Conservation (phyloP, 495 filamentous ascomycete species). For the Xylaria intraflava region DNA sequence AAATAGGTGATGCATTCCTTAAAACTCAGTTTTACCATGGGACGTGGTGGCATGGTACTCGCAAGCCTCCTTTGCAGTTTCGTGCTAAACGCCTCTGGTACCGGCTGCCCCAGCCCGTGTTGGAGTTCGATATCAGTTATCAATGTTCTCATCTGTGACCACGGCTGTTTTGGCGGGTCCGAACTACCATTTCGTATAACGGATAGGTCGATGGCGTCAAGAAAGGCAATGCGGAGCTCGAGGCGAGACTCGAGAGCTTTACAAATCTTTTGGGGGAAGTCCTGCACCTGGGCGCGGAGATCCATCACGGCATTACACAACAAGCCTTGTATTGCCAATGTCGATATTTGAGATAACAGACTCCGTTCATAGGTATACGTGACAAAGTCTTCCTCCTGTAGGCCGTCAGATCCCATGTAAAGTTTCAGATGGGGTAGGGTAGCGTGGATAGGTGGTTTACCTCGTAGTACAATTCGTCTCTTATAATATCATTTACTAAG, state of each 20-base stretch:
- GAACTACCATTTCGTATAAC: slow-evolving; percentile 34
- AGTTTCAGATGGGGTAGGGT: not conserved
- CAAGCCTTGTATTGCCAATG: slow-evolving; percentile 49
- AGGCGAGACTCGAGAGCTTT: slow-evolving; percentile 58
- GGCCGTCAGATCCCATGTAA: slow-evolving; percentile 20
- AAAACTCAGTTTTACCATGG: slow-evolving; percentile 71
- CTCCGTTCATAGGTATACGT: slow-evolving; percentile 79
- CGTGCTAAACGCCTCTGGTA: slow-evolving; percentile 74
- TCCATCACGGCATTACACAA: slow-evolving; percentile 54
- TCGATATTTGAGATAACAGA: slow-evolving; percentile 59
- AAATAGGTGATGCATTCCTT: slow-evolving; percentile 66
- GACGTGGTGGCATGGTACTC: slow-evolving; percentile 86
- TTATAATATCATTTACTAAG: slow-evolving; percentile 67
- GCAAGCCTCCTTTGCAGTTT: slow-evolving; percentile 86
- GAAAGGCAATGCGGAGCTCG: slow-evolving; percentile 56
- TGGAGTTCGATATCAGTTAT: slow-evolving; percentile 50
- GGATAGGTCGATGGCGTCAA: slow-evolving; percentile 44
- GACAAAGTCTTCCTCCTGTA: slow-evolving; percentile 90
- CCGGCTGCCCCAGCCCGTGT: slow-evolving; percentile 53
- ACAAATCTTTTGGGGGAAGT: slow-evolving; percentile 45
- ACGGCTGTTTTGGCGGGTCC: slow-evolving; percentile 38
- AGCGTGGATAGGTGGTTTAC: slow-evolving; percentile 31
- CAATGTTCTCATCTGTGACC: slow-evolving; percentile 40
- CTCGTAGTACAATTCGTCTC: slow-evolving; percentile 79
- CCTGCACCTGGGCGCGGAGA: slow-evolving; percentile 40